A percentile compares a stretch with the other conserved stretches of the same genome.
These are phyloP conservation scores for Aspergillus sp. DNA, from an alignment of 2,329 filamentous ascomycete species.

Conservation along the genomic window DNA sequence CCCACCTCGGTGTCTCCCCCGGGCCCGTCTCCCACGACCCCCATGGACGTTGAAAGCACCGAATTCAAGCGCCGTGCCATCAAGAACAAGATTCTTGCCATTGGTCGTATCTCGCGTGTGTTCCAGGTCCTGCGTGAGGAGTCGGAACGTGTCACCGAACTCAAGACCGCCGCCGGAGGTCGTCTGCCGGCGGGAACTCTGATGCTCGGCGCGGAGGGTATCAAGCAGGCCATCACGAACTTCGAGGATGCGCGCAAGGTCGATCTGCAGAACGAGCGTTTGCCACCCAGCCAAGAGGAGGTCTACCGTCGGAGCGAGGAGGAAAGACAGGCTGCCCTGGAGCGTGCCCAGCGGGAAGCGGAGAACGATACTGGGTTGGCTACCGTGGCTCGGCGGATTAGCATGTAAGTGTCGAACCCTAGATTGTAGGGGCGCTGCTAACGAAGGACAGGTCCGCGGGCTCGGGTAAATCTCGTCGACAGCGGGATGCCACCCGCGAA, in stretches of 20 bases:
- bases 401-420: conserved; percentile 70
- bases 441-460: conserved; percentile 37
- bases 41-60: conserved; percentile 75
- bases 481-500: conserved; percentile 27
- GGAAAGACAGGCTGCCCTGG: conserved; percentile 76
- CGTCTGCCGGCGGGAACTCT: conserved; percentile 90
- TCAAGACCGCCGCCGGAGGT: conserved; percentile 94
- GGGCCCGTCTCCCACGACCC: conserved; percentile 72
- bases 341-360: conserved; percentile 81
- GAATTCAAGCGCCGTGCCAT: conserved; percentile 95
- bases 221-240: conserved; percentile 95
- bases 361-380: conserved; percentile 89
- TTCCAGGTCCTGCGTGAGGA: conserved; percentile 98
- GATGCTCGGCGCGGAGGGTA: conserved; percentile 96
- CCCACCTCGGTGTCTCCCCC: conserved; percentile 68
- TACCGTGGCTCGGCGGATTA: conserved; percentile 83
- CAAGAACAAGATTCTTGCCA: conserved; percentile 99
- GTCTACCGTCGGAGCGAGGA: conserved; percentile 79
- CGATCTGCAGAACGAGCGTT: conserved; percentile 90
- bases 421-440: conserved; percentile 7
- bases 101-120: conserved; percentile 91
- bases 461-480: conserved; percentile 33
- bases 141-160: conserved; percentile 91
- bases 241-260: conserved; percentile 98
- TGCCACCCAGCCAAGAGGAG: conserved; percentile 90